Conservation (phyloP, 1,139 yeast species). For the Hemisphaericaspora xylofermentans region DNA sequence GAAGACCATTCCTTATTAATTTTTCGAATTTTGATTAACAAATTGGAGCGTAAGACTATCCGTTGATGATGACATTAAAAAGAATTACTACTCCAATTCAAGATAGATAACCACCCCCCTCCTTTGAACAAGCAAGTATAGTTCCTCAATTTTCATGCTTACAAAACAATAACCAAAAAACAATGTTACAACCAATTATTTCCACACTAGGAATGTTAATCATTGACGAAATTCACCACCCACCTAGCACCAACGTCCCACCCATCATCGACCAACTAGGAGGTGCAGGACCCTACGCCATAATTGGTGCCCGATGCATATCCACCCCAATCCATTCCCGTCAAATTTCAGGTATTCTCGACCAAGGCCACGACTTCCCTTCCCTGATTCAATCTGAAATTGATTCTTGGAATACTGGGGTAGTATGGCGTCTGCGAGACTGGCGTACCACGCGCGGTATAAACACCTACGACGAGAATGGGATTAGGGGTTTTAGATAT, state of each 20-base stretch:
- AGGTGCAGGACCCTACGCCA: constrained; percentile 87
- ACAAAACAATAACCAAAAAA: neutral
- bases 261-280: constrained; percentile 64
- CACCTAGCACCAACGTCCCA: constrained; percentile 36
- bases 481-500: constrained; percentile 48
- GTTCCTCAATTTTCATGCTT: neutral
- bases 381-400: constrained; percentile 42
- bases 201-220: constrained; percentile 86
- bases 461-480: constrained; percentile 67
- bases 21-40: too few species aligned
- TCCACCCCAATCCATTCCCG: constrained; percentile 34
- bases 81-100: too few species aligned
- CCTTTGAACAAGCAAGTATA: too few species aligned
- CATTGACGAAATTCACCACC: constrained; percentile 79
- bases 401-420: constrained; percentile 61
- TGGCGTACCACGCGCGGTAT: constrained; percentile 73
- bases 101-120: too few species aligned
- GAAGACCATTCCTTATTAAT: too few species aligned
- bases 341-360: constrained; percentile 67
- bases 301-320: constrained; percentile 69
- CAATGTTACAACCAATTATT: constrained; percentile 26
- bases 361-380: constrained; percentile 81
- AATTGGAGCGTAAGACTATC: too few species aligned
- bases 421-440: constrained; percentile 24
- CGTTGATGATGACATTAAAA: too few species aligned